phyloP scores from a whole-genome alignment of 768 basidiomycete species.

The Collybia sp. region DNA sequence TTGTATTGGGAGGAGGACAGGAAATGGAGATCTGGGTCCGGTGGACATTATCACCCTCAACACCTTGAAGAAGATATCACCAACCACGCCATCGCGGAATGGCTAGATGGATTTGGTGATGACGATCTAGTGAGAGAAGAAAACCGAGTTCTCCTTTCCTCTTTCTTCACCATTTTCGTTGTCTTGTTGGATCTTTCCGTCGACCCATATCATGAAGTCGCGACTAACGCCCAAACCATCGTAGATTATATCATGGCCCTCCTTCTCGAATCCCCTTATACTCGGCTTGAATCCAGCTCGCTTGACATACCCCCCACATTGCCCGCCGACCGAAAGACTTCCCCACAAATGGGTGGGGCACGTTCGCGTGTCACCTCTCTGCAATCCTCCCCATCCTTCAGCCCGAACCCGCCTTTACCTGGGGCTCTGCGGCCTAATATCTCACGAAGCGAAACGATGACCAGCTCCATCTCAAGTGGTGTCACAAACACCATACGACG shows the following conservation, averaged over 20 bases:
- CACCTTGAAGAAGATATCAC: constrained; percentile 69
- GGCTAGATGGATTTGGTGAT: constrained; percentile 68
- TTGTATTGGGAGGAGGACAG: constrained; percentile 91
- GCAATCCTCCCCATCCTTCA: constrained; percentile 41
- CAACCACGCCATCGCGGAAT: constrained; percentile 66
- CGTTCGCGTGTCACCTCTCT: constrained; percentile 46
- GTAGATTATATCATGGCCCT: constrained; percentile 91
- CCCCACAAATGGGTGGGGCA: constrained; percentile 31
- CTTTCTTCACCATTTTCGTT: constrained; percentile 90
- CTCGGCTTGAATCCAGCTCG: constrained; percentile 63
- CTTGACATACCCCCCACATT: constrained; percentile 46
- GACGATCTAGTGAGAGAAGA: constrained; percentile 67
- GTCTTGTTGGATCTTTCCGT: constrained; percentile 86
- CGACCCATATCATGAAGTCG: constrained; percentile 92
- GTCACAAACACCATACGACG: constrained; percentile 68
- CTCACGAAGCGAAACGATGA: constrained; percentile 58
- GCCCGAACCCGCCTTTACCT: constrained; percentile 41
- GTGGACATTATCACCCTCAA: constrained; percentile 23
- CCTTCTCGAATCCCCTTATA: constrained; percentile 86
- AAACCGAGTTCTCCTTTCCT: constrained; percentile 81
- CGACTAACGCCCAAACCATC: constrained; percentile 84
- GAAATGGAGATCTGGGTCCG: constrained; percentile 45
- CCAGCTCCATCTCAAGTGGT: constrained; percentile 53
- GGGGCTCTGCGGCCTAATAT: constrained; percentile 40
- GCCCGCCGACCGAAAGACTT: constrained; percentile 31